Evolutionary conservation across 2,329 filamentous ascomycete genomes (phyloP), one percentile per base, ranked within the genome.

Genomic region (Aspergillus hiratsukae): DNA sequence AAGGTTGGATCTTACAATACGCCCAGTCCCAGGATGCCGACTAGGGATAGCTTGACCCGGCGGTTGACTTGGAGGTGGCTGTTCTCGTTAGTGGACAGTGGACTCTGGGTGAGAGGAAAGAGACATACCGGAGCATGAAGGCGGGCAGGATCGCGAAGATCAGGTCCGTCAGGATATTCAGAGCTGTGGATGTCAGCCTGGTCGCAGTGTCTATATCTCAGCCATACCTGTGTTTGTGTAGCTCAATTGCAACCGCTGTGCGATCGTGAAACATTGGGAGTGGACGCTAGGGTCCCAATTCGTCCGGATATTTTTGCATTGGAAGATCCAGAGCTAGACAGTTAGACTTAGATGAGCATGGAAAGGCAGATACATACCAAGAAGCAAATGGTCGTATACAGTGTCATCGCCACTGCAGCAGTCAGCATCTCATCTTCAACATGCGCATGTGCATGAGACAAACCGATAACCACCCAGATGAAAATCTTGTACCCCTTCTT

Each of bases 261-360:
- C 49, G 5, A 64, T 56, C 0, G 68, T 55, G 74, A 78, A 83
- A 59, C 80, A 82, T 1, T 67, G 73, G 0, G 72, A 66, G 9
- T 71, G 63, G 1, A 76, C 68, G 0, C 62, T 64, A 0, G 41
- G 48, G 58, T 83, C 77, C 80, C 80, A 83, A 28, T 75, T 70
- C 0, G 76, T 58, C 5, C 73, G 70, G 1, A 82, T 65, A 45
- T 81, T 72, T 5, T 71, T 74, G 50, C 81, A 83, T 56, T 83
- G 79, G 1, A 81, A 64, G 1, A 82, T 55, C 1, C 1, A 82
- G 58, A 0, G 80, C 66, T 80, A 70, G 10, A 4, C 37, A n/a
- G 11, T 52, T 48, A 37, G 37, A 25, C 54, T 76, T 23, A 3
- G 23, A 3, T 23, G 23, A 74, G 27, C 71, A 71, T 9, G 58